phyloP scores from a whole-genome alignment of 257 asterid species.

The Nyctanthes arbortristis region DNA sequence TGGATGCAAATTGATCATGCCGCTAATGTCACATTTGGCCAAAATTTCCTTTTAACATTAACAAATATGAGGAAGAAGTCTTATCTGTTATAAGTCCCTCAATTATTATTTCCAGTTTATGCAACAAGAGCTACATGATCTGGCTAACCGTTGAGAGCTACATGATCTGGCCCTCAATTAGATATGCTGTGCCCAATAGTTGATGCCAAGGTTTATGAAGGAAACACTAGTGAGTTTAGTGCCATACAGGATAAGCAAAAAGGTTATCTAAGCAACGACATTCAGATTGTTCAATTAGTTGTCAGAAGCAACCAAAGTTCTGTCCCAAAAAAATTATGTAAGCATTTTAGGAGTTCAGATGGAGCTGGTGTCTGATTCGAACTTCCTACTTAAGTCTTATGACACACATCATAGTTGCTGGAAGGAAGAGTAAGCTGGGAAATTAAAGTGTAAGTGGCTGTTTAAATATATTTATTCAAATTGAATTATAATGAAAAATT shows the following conservation, averaged over 20 bases:
- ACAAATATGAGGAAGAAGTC: not conserved
- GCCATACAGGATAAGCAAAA: not conserved
- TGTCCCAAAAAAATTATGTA: not conserved
- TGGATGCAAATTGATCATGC: conserved; percentile 2
- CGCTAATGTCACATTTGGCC: not conserved
- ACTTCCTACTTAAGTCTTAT: not conserved
- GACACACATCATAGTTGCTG: not conserved
- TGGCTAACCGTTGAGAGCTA: not conserved
- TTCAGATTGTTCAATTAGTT: not conserved
- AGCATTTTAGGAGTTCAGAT: not conserved
- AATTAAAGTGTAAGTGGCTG: no score
- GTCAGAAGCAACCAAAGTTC: not conserved
- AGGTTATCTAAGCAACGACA: no score
- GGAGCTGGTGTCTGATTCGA: not conserved
- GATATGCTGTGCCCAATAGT: not conserved
- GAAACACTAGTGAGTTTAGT: not conserved
- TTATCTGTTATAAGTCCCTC: not conserved
- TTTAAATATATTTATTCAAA: no score
- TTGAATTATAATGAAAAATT: no score
- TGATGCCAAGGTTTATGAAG: not conserved
- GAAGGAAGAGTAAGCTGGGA: not conserved
- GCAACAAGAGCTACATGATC: not conserved
- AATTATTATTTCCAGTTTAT: not conserved
- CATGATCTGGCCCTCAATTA: not conserved
- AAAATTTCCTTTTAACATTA: not conserved